Conservation (phyloP, 129 eudicot species). For the Flaveria sonorensis region DNA sequence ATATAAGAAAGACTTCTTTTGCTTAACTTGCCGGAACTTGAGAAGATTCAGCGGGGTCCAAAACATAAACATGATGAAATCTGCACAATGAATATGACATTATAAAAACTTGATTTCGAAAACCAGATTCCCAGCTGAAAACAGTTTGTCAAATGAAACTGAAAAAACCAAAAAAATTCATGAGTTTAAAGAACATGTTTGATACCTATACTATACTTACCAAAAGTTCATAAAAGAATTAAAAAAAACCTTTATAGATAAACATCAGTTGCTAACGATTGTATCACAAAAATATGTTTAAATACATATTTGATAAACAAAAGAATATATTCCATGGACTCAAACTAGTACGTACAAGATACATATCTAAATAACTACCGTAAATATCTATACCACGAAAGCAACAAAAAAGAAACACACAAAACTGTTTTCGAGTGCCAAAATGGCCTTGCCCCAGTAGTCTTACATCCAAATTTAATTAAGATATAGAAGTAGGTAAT, state of each 20-base stretch:
- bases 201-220: conserved; percentile 1
- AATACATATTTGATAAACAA: neutral
- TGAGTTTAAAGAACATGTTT: conserved; percentile 17
- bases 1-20: conserved; percentile 73
- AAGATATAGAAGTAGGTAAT: neutral
- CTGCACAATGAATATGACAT: conserved; percentile 84
- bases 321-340: neutral
- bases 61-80: conserved; percentile 87
- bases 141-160: conserved; percentile 31
- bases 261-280: neutral
- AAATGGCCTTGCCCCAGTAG: neutral
- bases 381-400: neutral
- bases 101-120: conserved; percentile 50
- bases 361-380: neutral
- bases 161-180: conserved; percentile 21
- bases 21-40: conserved; percentile 70
- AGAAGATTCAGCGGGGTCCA: conserved; percentile 92
- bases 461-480: too few species aligned
- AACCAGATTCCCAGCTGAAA: conserved; percentile 41
- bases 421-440: neutral
- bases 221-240: neutral
- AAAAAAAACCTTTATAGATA: conserved; percentile 4
- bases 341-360: neutral
- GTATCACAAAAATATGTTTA: neutral
- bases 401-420: neutral